Base-by-base conservation (phyloP, 371 early-diverging fungal species). In the Catenaria anguillulae region DNA sequence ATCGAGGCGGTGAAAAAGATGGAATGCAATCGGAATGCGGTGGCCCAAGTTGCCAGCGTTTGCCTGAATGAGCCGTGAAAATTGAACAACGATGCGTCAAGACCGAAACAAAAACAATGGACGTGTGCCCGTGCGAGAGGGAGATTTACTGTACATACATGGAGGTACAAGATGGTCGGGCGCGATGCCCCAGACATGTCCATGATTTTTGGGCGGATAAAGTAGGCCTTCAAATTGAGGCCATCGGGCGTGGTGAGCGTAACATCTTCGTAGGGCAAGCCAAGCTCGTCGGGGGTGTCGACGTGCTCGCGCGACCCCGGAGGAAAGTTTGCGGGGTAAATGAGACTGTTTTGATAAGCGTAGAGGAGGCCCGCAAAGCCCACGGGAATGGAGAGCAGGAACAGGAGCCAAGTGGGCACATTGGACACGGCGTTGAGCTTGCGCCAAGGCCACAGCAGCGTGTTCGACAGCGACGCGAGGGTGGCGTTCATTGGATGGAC, bases 31-130 rank as follows among this genome's bases (percentile, higher is more conserved):
- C 24, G 95, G 91, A 45, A 93, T 71, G 26, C 93, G 82, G 65
- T 93, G 93, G 34, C 96, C 86, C 87, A 94, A 88, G 70, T 96
- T 96, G 34, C 97, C 97, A 23, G 95, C 94, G 68, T 96, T 96
- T 31, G 94, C 89, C 82, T 84, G 70, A 36, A 62, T n/a, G 36
- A 56, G 45, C 33, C 40, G 21, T 26, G 54, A 13, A 59, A 56
- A 34, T 56, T 31, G 33, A 40, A n/a, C n/a, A n/a, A n/a, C n/a
- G n/a, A n/a, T 24, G 24, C 31, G 35, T 21, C 58, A 23, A 56
- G n/a, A n/a, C n/a, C n/a, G n/a, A n/a, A n/a, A n/a, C n/a, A n/a
- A n/a, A n/a, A n/a, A n/a, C n/a, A n/a, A n/a, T n/a, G n/a, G n/a
- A n/a, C n/a, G n/a, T n/a, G n/a, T n/a, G n/a, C n/a, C n/a, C n/a